Evolutionary conservation across 177 flowering plant species (phyloP).

Genomic region (Tripterygium wilfordii): DNA sequence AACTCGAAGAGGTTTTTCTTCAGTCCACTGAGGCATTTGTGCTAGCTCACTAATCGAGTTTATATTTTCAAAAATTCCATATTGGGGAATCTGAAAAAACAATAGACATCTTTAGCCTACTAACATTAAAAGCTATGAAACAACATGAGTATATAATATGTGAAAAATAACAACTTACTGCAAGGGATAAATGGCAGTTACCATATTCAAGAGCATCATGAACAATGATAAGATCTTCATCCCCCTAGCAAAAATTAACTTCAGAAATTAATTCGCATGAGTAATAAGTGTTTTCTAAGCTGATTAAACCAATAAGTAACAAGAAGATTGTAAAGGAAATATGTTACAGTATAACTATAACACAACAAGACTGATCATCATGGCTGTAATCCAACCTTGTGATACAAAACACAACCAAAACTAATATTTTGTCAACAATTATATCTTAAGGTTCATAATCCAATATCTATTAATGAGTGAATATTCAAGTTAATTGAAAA

Average conservation of each 20-base stretch:
- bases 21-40: conserved; percentile 96
- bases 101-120: conserved; percentile 3
- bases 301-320: too few relatives aligned
- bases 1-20: conserved; percentile 83
- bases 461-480: too few relatives aligned
- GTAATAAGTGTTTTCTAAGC: too few relatives aligned
- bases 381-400: too few relatives aligned
- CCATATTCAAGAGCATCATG: conserved; percentile 94
- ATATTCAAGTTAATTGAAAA: too few relatives aligned
- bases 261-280: background rate
- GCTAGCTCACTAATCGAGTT: conserved; percentile 78
- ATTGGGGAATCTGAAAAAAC: conserved; percentile 68
- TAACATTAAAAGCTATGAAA: too few relatives aligned
- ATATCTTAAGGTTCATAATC: too few relatives aligned
- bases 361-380: too few relatives aligned
- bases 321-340: too few relatives aligned
- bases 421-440: too few relatives aligned
- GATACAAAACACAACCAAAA: too few relatives aligned
- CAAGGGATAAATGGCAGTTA: conserved; percentile 83
- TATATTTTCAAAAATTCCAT: conserved; percentile 93
- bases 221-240: conserved; percentile 77
- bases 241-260: conserved; percentile 38
- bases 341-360: too few relatives aligned
- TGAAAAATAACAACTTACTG: conserved; percentile 43
- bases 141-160: background rate